Evolutionary conservation across 148 eudicot species (phyloP).

Genomic region (Rhododendron ferrugineum): DNA sequence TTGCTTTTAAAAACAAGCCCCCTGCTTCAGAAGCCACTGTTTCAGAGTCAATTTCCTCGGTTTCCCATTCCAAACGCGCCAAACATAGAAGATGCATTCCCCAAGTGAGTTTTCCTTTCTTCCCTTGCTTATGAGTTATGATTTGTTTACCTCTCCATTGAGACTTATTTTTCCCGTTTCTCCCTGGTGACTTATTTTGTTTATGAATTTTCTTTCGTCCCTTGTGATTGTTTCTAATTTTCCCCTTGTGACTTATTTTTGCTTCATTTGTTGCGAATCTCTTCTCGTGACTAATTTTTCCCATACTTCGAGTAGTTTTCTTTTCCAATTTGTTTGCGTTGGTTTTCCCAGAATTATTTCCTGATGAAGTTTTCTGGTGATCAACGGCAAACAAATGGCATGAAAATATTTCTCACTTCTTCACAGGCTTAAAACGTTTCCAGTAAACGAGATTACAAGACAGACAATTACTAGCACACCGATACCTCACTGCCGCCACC

Average conservation of each 20-base stretch:
- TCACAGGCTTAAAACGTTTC: not conserved
- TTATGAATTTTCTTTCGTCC: not conserved
- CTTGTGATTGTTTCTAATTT: not conserved
- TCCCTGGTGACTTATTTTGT: not conserved
- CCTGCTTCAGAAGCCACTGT: slow-evolving; percentile 16
- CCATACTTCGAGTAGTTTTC: not conserved
- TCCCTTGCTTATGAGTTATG: not conserved
- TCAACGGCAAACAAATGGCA: not conserved
- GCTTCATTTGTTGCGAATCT: no score
- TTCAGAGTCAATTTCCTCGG: slow-evolving; percentile 13
- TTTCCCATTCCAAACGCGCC: slow-evolving; percentile 13
- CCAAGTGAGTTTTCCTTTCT: slow-evolving; percentile 20
- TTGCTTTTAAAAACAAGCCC: slow-evolving; percentile 39
- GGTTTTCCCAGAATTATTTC: not conserved
- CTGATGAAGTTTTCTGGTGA: not conserved
- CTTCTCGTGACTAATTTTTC: not conserved
- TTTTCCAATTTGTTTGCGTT: not conserved
- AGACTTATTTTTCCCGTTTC: not conserved
- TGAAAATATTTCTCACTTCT: no score
- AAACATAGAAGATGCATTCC: slow-evolving; percentile 34
- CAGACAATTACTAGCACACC: not conserved
- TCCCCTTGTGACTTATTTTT: not conserved
- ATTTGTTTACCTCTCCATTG: not conserved
- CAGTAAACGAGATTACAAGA: not conserved
- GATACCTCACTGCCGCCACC: not conserved